phyloP scores from a whole-genome alignment of 202 grass and related monocot species.

The Carex arenaria region DNA sequence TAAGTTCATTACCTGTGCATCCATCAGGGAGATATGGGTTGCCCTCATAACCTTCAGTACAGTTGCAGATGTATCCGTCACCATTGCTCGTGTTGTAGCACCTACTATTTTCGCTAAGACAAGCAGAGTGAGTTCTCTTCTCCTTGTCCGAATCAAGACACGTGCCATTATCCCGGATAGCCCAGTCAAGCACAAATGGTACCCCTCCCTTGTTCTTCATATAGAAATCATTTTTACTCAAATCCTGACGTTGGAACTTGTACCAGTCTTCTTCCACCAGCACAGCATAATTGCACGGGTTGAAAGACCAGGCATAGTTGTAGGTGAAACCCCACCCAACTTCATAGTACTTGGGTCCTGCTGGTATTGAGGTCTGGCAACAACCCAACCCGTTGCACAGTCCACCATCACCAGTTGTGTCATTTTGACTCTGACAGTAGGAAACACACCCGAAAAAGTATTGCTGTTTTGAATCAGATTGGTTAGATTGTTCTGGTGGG shows the following conservation, averaged over 20 bases:
- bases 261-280: too few relatives aligned
- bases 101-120: not conserved
- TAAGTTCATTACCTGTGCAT: not conserved
- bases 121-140: not conserved
- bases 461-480: too few relatives aligned
- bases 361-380: too few relatives aligned
- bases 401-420: too few relatives aligned
- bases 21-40: not conserved
- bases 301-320: too few relatives aligned
- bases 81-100: not conserved
- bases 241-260: not conserved
- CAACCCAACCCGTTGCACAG: too few relatives aligned
- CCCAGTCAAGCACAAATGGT: slow-evolving; percentile 48
- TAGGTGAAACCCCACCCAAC: too few relatives aligned
- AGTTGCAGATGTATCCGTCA: slow-evolving; percentile 11
- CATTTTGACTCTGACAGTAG: too few relatives aligned
- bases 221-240: not conserved
- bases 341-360: too few relatives aligned
- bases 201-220: not conserved
- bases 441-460: too few relatives aligned
- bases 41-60: not conserved
- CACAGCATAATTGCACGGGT: too few relatives aligned
- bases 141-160: not conserved
- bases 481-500: too few relatives aligned
- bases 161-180: slow-evolving; percentile 24